Conservation (phyloP, 2,329 filamentous ascomycete genomes). For the Colletotrichum echinochloae region DNA sequence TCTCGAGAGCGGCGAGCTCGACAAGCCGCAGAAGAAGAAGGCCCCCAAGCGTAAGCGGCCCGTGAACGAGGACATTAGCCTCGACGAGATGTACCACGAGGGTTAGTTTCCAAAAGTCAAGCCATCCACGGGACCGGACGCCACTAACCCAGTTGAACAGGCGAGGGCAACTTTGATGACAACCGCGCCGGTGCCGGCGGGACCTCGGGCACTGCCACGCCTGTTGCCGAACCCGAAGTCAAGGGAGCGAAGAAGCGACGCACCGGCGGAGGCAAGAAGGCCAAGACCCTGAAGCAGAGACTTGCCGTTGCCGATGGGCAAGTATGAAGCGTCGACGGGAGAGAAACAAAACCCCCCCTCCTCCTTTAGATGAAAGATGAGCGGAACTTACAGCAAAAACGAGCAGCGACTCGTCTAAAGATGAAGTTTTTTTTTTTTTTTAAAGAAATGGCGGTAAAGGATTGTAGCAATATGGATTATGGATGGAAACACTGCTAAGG, state of each 20-base stretch:
- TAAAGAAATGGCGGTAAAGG: slow-evolving; percentile 12
- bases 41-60: slow-evolving; percentile 67
- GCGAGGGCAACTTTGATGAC: slow-evolving; percentile 96
- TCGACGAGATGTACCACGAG: slow-evolving; percentile 99
- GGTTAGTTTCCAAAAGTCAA: slow-evolving; percentile 75
- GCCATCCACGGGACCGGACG: background rate
- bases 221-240: slow-evolving; percentile 66
- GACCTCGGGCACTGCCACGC: slow-evolving; percentile 84
- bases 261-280: slow-evolving; percentile 65
- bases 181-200: slow-evolving; percentile 63
- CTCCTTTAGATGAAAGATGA: slow-evolving; percentile 15
- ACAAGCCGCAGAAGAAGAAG: slow-evolving; percentile 68
- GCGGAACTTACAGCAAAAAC: slow-evolving; percentile 1
- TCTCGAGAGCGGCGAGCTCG: slow-evolving; percentile 76
- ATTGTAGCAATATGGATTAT: slow-evolving; percentile 37
- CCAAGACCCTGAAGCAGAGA: slow-evolving; percentile 76
- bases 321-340: slow-evolving; percentile 43
- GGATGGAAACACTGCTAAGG: slow-evolving; percentile 18
- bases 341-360: background rate
- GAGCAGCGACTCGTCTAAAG: background rate
- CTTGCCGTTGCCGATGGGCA: slow-evolving; percentile 75
- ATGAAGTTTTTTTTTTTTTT: no score
- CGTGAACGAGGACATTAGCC: slow-evolving; percentile 66
- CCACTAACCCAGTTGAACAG: slow-evolving; percentile 61
- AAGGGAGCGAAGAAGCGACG: slow-evolving; percentile 66